A percentile compares a stretch with the other conserved stretches of the same genome.
Evolutionary conservation across 2,329 filamentous ascomycete genomes (phyloP).

Genomic region (Stachybotrys elegans): DNA sequence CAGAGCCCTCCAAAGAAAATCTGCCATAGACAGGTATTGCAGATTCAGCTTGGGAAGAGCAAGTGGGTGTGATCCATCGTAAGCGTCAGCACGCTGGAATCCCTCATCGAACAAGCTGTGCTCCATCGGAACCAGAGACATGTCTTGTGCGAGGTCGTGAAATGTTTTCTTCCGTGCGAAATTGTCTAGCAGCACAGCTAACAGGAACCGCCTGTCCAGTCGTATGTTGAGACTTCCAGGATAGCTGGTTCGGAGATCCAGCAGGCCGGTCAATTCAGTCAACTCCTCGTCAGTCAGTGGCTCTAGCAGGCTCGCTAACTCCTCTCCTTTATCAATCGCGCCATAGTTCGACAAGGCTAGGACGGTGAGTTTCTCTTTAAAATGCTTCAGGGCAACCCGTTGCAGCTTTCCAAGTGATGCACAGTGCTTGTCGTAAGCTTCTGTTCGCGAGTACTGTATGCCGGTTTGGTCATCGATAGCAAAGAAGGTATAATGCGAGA

Average conservation of each 20-base stretch:
- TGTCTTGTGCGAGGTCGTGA: slow-evolving; percentile 67
- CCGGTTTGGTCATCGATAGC: slow-evolving; percentile 89
- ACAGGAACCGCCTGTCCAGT: slow-evolving; percentile 58
- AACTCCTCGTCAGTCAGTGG: slow-evolving; percentile 72
- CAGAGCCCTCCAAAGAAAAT: slow-evolving; percentile 95
- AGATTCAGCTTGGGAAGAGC: slow-evolving; percentile 92
- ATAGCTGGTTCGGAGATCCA: slow-evolving; percentile 80
- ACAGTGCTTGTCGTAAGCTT: slow-evolving; percentile 79
- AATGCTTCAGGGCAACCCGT: slow-evolving; percentile 69
- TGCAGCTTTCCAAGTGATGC: slow-evolving; percentile 73
- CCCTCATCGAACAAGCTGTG: slow-evolving; percentile 71
- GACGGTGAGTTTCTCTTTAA: slow-evolving; percentile 87
- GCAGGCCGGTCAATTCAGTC: slow-evolving; percentile 57
- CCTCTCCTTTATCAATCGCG: slow-evolving; percentile 73
- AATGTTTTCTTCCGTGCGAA: slow-evolving; percentile 79
- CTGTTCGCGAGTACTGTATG: slow-evolving; percentile 63
- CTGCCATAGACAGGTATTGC: slow-evolving; percentile 89
- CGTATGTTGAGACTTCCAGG: slow-evolving; percentile 63
- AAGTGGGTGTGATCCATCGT: slow-evolving; percentile 81
- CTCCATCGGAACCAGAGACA: slow-evolving; percentile 82
- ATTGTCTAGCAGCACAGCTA: slow-evolving; percentile 67
- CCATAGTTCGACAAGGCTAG: slow-evolving; percentile 89
- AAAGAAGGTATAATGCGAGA: slow-evolving; percentile 84
- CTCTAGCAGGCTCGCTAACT: slow-evolving; percentile 71
- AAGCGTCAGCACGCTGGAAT: slow-evolving; percentile 75